phyloP scores from a whole-genome alignment of 345 rosid genomes.

The Salix exigua region DNA sequence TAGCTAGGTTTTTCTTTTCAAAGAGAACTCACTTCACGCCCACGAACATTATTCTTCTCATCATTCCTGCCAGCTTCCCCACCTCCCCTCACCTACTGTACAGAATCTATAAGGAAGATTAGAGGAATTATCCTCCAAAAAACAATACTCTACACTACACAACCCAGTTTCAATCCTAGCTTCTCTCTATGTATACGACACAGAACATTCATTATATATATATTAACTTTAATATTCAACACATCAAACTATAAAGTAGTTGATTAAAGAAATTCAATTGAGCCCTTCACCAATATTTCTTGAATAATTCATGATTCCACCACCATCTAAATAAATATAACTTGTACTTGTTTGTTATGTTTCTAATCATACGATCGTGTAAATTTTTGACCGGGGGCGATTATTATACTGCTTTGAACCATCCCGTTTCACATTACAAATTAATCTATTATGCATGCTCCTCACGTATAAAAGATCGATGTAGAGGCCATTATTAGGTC shows the following conservation, averaged over 20 bases:
- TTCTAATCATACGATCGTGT: slow-evolving; percentile 36
- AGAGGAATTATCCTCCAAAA: background rate
- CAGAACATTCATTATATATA: no score
- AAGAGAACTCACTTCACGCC: slow-evolving; percentile 5
- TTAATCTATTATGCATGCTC: slow-evolving; percentile 25
- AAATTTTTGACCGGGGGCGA: slow-evolving; percentile 23
- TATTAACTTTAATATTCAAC: background rate
- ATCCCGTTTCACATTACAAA: background rate
- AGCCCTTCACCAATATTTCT: background rate
- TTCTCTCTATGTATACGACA: background rate
- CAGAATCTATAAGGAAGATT: slow-evolving; percentile 7
- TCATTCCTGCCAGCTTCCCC: slow-evolving; percentile 31
- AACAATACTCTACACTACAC: background rate
- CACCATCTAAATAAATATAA: slow-evolving; percentile 10
- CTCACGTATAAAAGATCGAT: slow-evolving; percentile 22
- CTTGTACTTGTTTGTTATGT: background rate
- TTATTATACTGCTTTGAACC: slow-evolving; percentile 9
- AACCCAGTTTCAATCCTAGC: background rate
- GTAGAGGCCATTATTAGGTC: slow-evolving; percentile 16
- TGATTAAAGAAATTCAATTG: no score
- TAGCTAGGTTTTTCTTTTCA: slow-evolving; percentile 1
- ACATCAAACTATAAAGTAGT: background rate
- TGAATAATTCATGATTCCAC: slow-evolving; percentile 35
- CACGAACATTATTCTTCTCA: slow-evolving; percentile 19
- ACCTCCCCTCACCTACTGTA: slow-evolving; percentile 20